Evolutionary conservation across 75 land plant genomes (phyloP).

Genomic region (Pinus albicaulis): DNA sequence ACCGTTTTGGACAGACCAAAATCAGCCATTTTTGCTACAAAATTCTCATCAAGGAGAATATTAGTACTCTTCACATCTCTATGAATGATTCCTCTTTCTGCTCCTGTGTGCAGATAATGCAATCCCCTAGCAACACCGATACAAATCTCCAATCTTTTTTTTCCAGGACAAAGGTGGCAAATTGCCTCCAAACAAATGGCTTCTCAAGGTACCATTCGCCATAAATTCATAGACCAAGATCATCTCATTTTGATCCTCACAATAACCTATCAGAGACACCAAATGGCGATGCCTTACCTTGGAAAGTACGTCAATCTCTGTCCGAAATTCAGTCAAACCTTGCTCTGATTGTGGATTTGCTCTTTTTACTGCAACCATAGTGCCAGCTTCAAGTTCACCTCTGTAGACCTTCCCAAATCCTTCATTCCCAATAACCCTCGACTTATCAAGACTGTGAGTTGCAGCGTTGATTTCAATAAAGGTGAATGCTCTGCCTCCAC

Average conservation of each 20-base stretch:
- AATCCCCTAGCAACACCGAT: too few relatives aligned
- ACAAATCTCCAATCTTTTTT: slow-evolving; percentile 73
- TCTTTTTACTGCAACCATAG: slow-evolving; percentile 47
- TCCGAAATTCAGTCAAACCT: slow-evolving; percentile 28
- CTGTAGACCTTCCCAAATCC: slow-evolving; percentile 73
- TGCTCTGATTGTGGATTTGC: slow-evolving; percentile 15
- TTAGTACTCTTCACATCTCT: too few relatives aligned
- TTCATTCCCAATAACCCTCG: slow-evolving; percentile 40
- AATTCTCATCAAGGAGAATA: too few relatives aligned
- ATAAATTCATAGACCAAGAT: slow-evolving; percentile 77
- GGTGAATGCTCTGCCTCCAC: slow-evolving; percentile 48
- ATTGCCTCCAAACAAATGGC: slow-evolving; percentile 49
- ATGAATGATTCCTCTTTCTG: too few relatives aligned
- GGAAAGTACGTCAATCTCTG: too few relatives aligned
- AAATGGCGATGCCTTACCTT: too few relatives aligned
- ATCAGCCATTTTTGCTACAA: too few relatives aligned
- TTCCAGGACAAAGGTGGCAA: slow-evolving; percentile 55
- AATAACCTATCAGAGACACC: too few relatives aligned
- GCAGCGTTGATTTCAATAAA: slow-evolving; percentile 48
- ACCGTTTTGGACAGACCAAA: too few relatives aligned
- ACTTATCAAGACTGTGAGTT: slow-evolving; percentile 51
- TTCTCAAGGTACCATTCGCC: slow-evolving; percentile 63
- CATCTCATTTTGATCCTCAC: slow-evolving; percentile 73
- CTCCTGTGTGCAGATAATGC: too few relatives aligned
- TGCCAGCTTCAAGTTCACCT: slow-evolving; percentile 34